Conservation (phyloP, 2,329 filamentous ascomycete genomes). For the Fusarium tjaetaba region DNA sequence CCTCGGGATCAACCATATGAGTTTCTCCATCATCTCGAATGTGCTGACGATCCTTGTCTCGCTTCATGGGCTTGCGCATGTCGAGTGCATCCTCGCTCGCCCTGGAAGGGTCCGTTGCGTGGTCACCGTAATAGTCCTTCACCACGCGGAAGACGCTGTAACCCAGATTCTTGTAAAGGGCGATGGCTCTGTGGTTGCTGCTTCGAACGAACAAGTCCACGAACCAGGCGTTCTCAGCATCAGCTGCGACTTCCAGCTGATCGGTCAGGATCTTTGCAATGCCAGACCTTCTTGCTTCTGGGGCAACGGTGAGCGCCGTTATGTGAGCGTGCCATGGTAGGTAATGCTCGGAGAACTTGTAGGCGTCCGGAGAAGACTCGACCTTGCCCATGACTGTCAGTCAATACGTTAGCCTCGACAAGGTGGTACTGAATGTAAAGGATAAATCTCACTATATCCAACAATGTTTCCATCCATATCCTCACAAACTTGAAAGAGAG, state of each 20-base stretch:
- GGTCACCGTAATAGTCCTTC: constrained; percentile 91
- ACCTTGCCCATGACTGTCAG: constrained; percentile 94
- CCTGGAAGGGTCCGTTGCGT: constrained; percentile 70
- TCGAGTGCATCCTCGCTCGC: constrained; percentile 89
- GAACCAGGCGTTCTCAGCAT: constrained; percentile 89
- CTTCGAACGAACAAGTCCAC: constrained; percentile 93
- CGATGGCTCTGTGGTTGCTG: constrained; percentile 87
- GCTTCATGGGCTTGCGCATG: constrained; percentile 91
- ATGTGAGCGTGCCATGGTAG: constrained; percentile 99
- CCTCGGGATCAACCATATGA: constrained; percentile 79
- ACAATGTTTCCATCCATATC: constrained; percentile 88
- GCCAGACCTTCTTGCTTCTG: constrained; percentile 83
- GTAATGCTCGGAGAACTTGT: constrained; percentile 83
- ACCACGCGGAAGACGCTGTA: constrained; percentile 92
- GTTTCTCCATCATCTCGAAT: constrained; percentile 83
- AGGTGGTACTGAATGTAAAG: not conserved
- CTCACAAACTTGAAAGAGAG: constrained; percentile 91
- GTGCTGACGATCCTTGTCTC: constrained; percentile 80
- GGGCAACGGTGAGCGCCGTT: constrained; percentile 92
- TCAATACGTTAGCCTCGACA: constrained; percentile 41
- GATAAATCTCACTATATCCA: constrained; percentile 79
- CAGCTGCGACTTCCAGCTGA: constrained; percentile 82
- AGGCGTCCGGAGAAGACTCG: constrained; percentile 82
- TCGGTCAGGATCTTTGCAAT: constrained; percentile 86
- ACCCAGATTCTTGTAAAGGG: constrained; percentile 89